Percentiles rank a stretch among this genome's conserved stretches.
Conservation (phyloP, 2,329 filamentous ascomycete genomes). For the Colletotrichum agaves region DNA sequence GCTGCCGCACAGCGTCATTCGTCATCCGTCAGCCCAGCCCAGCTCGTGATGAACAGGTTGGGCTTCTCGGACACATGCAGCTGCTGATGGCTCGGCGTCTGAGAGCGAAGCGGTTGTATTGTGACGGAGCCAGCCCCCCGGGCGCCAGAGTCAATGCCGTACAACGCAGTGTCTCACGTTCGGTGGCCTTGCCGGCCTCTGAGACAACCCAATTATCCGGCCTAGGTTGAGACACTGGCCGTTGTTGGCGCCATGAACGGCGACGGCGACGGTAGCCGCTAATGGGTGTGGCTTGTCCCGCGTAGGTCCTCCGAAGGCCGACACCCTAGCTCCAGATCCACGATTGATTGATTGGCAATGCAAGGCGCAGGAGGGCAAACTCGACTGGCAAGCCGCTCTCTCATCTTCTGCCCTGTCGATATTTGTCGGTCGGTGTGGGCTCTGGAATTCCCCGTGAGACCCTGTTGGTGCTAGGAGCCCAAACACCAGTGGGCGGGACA, state of each 20-base stretch:
- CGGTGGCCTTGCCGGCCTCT: constrained; percentile 24
- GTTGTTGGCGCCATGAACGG: constrained; percentile 12
- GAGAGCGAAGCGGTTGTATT: constrained; percentile 22
- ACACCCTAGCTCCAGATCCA: constrained; percentile 23
- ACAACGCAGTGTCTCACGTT: constrained; percentile 25
- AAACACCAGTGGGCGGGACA: constrained; percentile 2
- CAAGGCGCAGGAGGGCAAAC: constrained; percentile 19
- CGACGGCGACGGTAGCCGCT: neutral
- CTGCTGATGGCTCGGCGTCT: neutral
- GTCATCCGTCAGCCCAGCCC: neutral
- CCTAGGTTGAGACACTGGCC: constrained; percentile 29
- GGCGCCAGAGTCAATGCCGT: constrained; percentile 24
- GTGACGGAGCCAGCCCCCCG: constrained; percentile 23
- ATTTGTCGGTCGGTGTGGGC: constrained; percentile 34
- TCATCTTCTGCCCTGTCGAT: constrained; percentile 33
- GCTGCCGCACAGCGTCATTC: constrained; percentile 22
- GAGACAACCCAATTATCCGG: constrained; percentile 31
- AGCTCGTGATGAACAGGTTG: constrained; percentile 1
- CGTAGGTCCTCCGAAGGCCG: constrained; percentile 23
- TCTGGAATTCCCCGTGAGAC: constrained; percentile 36
- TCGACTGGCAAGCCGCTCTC: constrained; percentile 21
- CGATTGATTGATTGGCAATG: constrained; percentile 27
- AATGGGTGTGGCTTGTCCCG: constrained; percentile 5
- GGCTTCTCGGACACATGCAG: constrained; percentile 16
- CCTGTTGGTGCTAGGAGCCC: constrained; percentile 11